These are phyloP conservation scores for Trichoderma semiorbis DNA, from an alignment of 2,329 filamentous ascomycete genomes.

Conservation along the genomic window DNA sequence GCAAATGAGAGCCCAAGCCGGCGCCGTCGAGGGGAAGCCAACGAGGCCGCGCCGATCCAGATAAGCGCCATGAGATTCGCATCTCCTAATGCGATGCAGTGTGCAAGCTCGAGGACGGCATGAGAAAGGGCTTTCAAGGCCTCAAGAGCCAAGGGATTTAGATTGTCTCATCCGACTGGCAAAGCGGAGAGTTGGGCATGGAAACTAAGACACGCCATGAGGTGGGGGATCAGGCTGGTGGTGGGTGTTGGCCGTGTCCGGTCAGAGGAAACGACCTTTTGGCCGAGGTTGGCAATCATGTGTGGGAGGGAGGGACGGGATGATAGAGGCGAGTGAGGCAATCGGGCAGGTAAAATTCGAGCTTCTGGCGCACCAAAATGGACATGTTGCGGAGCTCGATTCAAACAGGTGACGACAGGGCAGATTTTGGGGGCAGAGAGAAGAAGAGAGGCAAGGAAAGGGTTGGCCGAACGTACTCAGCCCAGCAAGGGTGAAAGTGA, in stretches of 20 bases:
- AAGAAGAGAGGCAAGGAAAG: slow-evolving; percentile 12
- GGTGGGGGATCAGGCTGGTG: slow-evolving; percentile 16
- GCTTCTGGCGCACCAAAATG: background rate
- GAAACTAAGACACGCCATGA: slow-evolving; percentile 14
- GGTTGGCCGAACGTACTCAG: slow-evolving; percentile 25
- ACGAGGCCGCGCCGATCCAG: slow-evolving; percentile 18
- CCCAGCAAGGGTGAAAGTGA: slow-evolving; percentile 21
- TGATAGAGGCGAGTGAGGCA: slow-evolving; percentile 20
- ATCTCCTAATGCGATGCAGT: slow-evolving; percentile 8
- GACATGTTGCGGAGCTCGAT: slow-evolving; percentile 2
- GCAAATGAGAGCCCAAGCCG: slow-evolving; percentile 18
- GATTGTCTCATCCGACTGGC: slow-evolving; percentile 1
- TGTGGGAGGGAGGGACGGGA: slow-evolving; percentile 9
- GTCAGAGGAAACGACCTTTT: slow-evolving; percentile 16
- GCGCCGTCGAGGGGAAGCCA: slow-evolving; percentile 4
- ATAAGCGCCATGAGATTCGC: slow-evolving; percentile 18
- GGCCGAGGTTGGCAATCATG: slow-evolving; percentile 18
- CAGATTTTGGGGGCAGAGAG: background rate
- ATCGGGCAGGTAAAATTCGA: slow-evolving; percentile 24
- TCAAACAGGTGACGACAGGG: slow-evolving; percentile 15
- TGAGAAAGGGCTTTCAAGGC: background rate
- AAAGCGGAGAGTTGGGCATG: slow-evolving; percentile 19
- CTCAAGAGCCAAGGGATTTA: background rate
- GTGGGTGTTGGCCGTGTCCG: slow-evolving; percentile 22
- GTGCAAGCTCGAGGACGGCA: background rate